Base-by-base conservation (phyloP, 768 basidiomycete species). In the Flagelloscypha sp. region DNA sequence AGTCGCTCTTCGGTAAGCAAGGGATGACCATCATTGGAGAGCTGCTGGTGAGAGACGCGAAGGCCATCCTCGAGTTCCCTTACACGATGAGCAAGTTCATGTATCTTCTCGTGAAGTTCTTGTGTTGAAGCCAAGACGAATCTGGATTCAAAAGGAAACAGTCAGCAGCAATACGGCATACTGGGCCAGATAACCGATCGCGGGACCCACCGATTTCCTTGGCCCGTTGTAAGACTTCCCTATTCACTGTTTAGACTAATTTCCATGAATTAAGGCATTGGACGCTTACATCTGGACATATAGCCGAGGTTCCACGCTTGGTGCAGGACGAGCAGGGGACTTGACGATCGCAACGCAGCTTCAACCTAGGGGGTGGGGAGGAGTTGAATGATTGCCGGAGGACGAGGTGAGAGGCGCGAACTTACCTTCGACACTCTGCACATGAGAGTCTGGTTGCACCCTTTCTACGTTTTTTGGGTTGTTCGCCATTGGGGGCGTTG, bases 81-180 rank as follows among this genome's bases (percentile, higher is more conserved):
- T 16, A 86, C 76, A 28, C 84, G 82, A 42, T 60, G 73, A 19
- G 77, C 74, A 4, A 87, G 70, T 48, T 84, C 76, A 13, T 72
- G 62, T 36, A 87, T 86, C 56, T 87, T 86, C 56, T 86, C 83
- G 48, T 87, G 84, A 1, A 87, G 64, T 45, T 86, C 84, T 54
- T 80, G 79, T 1, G 82, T 85, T 0, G 80, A 82, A 0, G 82
- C 84, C 19, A 86, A 71, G 1, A 86, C 82, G 48, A 86, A 87
- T 15, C 83, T 82, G 44, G 2, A 33, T 35, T n/a, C 12, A 16
- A 44, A 25, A 41, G 36, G 12, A 31, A 7, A 12, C n/a, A n/a
- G 28, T 15, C 18, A 27, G 25, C 3, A 28, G 15, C 34, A 32
- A 32, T 1, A 24, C 2, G 21, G 16, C 20, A 21, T 9, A 23